Evolutionary conservation across 78 protist genomes (phyloP).

Genomic region (Dictyostelium purpureum): DNA sequence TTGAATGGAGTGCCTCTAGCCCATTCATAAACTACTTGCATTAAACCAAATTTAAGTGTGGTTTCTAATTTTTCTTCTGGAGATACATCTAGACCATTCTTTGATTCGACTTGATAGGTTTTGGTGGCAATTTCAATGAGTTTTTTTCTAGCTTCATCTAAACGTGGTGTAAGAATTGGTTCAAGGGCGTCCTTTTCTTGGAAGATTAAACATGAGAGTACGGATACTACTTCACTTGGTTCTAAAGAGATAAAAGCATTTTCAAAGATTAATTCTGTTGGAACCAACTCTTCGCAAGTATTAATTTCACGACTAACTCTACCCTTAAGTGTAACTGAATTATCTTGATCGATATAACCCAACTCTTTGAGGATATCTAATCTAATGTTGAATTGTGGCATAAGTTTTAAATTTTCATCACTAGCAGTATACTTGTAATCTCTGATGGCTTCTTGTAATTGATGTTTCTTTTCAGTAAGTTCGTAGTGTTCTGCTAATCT

Average conservation of each 20-base stretch:
- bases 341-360: conserved; percentile 76
- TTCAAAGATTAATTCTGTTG: conserved; percentile 93
- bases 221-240: conserved; percentile 87
- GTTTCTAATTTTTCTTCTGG: background rate
- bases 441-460: conserved; percentile 19
- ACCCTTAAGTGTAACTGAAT: conserved; percentile 89
- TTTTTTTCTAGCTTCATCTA: conserved; percentile 29
- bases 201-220: conserved; percentile 82
- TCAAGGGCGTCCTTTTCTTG: conserved; percentile 81
- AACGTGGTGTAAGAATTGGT: conserved; percentile 73
- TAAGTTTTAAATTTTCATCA: conserved; percentile 82
- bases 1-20: conserved; percentile 91
- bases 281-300: conserved; percentile 88
- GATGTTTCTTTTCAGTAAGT: background rate
- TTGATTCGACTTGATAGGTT: conserved; percentile 56
- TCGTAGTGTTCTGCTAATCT: conserved; percentile 52
- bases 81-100: conserved; percentile 69
- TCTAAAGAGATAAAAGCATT: conserved; percentile 81
- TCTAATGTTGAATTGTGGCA: conserved; percentile 93
- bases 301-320: conserved; percentile 91
- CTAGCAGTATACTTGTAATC: conserved; percentile 12
- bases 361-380: conserved; percentile 77
- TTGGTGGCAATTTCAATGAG: background rate
- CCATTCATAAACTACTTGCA: conserved; percentile 95
- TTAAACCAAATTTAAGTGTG: conserved; percentile 64